phyloP scores from a whole-genome alignment of 2,329 filamentous ascomycete species.

The Sordariomycetes sp. region DNA sequence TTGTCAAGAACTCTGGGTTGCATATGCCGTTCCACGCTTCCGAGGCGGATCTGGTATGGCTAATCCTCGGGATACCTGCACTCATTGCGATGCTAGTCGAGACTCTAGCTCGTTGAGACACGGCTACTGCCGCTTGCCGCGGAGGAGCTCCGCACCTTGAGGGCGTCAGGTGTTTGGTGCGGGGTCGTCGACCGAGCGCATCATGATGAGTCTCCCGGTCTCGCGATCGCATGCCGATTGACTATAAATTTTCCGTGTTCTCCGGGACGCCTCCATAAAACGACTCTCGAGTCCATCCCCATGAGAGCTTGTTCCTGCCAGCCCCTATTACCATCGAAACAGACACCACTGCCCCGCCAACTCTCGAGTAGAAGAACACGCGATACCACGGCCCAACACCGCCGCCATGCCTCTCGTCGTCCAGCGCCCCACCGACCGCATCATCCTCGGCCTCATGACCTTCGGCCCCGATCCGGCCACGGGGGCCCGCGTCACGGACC shows the following conservation, averaged over 20 bases:
- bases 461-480: constrained; percentile 50
- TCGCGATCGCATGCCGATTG: no score
- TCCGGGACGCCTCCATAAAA: neutral
- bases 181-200: no score
- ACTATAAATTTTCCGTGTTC: neutral
- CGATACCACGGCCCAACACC: neutral
- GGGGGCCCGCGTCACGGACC: constrained; percentile 59
- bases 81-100: no score
- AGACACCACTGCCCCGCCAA: neutral
- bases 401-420: constrained; percentile 31
- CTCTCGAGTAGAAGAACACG: neutral
- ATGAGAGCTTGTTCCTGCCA: neutral
- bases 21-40: no score
- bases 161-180: no score
- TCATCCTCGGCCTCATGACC: constrained; percentile 81
- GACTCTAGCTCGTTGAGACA: no score
- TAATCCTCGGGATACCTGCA: no score
- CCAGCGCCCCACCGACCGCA: constrained; percentile 39
- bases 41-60: no score
- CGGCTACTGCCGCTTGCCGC: no score
- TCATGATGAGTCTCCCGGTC: no score
- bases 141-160: no score
- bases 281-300: neutral
- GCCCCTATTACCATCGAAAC: neutral
- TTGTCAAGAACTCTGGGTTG: no score